Evolutionary conservation across 2,329 filamentous ascomycete genomes (phyloP).

Genomic region (Clonostachys solani): DNA sequence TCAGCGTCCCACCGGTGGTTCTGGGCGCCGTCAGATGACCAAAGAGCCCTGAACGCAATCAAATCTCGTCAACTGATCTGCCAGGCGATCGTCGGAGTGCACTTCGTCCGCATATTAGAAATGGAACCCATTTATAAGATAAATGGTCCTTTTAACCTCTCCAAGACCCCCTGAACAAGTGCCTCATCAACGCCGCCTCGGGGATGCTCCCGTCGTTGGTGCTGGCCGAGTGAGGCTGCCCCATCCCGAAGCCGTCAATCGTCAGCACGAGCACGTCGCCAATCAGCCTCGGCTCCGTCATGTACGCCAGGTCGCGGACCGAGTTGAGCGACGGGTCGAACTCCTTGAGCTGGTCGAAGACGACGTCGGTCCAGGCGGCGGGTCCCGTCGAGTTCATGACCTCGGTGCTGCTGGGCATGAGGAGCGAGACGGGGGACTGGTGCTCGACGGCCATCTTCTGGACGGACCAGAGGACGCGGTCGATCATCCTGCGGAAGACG

Average conservation of each 20-base stretch:
- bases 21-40: too few species aligned
- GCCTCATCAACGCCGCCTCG: background rate
- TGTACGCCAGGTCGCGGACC: background rate
- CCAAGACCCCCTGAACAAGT: conserved; percentile 1
- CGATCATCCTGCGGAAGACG: conserved; percentile 16
- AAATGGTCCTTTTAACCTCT: background rate
- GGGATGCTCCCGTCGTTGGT: background rate
- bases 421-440: too few species aligned
- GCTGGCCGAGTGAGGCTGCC: background rate
- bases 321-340: conserved; percentile 8
- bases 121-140: too few species aligned
- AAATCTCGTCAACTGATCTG: too few species aligned
- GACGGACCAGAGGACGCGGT: conserved; percentile 11
- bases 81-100: too few species aligned
- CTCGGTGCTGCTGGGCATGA: conserved; percentile 8
- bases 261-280: conserved; percentile 1
- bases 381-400: conserved; percentile 23
- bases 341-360: conserved; percentile 16
- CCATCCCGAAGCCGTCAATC: conserved; percentile 2
- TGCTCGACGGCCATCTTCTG: background rate
- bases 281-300: background rate
- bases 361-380: conserved; percentile 21
- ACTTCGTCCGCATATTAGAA: too few species aligned
- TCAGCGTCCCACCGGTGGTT: too few species aligned
- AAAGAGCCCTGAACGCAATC: too few species aligned